Evolutionary conservation across 148 eudicot genomes (phyloP).

Genomic region (Rhododendron mucronatum): DNA sequence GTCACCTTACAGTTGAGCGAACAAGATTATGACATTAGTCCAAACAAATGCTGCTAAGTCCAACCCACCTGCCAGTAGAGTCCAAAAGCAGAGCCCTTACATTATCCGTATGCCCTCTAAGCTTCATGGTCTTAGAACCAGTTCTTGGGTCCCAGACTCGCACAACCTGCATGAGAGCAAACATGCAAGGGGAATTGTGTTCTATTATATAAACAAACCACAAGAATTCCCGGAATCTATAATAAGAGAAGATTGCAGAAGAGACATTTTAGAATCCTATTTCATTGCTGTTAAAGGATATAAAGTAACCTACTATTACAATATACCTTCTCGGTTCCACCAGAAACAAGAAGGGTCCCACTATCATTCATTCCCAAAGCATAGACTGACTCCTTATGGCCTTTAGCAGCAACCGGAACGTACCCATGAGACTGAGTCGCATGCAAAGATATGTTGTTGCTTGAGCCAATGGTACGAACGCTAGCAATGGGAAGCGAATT

Average conservation of each 20-base stretch:
- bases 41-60: conserved; percentile 3
- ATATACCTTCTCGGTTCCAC: conserved; percentile 96
- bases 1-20: neutral
- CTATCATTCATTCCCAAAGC: conserved; percentile 91
- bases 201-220: neutral
- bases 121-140: conserved; percentile 95
- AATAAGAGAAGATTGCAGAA: neutral
- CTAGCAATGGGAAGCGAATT: conserved; percentile 47
- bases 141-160: conserved; percentile 98
- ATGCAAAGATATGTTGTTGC: conserved; percentile 65
- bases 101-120: conserved; percentile 96
- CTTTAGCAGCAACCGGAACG: conserved; percentile 82
- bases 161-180: conserved; percentile 52
- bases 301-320: conserved; percentile 10
- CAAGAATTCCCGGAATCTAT: neutral
- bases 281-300: neutral
- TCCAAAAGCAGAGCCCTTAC: conserved; percentile 85
- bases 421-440: conserved; percentile 66
- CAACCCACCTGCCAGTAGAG: conserved; percentile 85
- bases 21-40: neutral
- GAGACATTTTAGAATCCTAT: neutral
- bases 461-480: conserved; percentile 67
- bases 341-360: conserved; percentile 92
- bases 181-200: conserved; percentile 1
- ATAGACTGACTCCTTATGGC: conserved; percentile 96